phyloP scores from a whole-genome alignment of 805 yeast genomes.

The Hanseniaspora vineae region DNA sequence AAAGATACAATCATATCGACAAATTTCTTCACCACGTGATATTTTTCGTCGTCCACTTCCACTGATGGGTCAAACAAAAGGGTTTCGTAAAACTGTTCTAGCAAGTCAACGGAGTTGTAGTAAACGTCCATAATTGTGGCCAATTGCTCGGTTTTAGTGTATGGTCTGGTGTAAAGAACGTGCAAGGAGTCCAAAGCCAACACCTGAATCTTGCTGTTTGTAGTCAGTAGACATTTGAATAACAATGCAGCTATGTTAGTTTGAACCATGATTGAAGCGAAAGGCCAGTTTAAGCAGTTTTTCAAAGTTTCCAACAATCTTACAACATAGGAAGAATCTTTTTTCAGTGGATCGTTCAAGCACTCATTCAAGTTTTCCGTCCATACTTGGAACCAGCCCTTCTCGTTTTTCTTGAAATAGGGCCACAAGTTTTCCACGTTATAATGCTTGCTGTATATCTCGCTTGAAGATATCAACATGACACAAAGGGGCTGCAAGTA shows the following conservation, averaged over 20 bases:
- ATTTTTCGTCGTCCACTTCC: slow-evolving; percentile 65
- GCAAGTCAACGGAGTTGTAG: slow-evolving; percentile 64
- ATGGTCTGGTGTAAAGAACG: slow-evolving; percentile 70
- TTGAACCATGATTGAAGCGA: slow-evolving; percentile 57
- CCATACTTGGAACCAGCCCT: slow-evolving; percentile 88
- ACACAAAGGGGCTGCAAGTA: slow-evolving; percentile 72
- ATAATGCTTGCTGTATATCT: slow-evolving; percentile 49
- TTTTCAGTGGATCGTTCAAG: slow-evolving; percentile 28
- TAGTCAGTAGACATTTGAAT: slow-evolving; percentile 42
- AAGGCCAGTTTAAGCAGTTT: slow-evolving; percentile 84
- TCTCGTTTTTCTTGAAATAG: slow-evolving; percentile 43
- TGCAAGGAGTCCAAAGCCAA: slow-evolving; percentile 87
- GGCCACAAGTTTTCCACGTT: slow-evolving; percentile 35
- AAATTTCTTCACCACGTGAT: slow-evolving; percentile 74
- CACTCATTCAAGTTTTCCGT: slow-evolving; percentile 24
- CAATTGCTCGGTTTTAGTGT: slow-evolving; percentile 54
- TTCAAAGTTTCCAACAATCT: slow-evolving; percentile 72
- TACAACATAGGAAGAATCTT: slow-evolving; percentile 40
- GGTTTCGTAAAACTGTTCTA: slow-evolving; percentile 48
- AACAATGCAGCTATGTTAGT: slow-evolving; percentile 56
- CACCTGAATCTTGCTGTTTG: slow-evolving; percentile 57
- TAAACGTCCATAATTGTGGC: slow-evolving; percentile 67
- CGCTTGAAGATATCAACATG: slow-evolving; percentile 64
- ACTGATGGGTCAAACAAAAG: slow-evolving; percentile 41
- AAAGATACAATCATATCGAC: slow-evolving; percentile 88